Evolutionary conservation across 2,329 filamentous ascomycete genomes (phyloP), one percentile per base, ranked within the genome.

Genomic region (Atkinsonella hypoxylon): DNA sequence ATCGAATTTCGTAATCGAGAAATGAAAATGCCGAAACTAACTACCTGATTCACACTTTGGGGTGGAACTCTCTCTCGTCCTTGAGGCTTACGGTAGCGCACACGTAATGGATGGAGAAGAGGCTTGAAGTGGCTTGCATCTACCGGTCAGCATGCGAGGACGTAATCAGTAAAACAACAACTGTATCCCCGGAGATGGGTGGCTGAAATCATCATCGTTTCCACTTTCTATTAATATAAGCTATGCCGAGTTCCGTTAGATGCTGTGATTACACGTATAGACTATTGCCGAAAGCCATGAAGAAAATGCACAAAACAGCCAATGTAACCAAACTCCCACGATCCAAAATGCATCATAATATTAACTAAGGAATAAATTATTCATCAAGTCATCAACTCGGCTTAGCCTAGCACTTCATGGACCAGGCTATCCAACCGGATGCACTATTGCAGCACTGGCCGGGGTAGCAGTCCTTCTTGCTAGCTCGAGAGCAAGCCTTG

Each of bases 351-450:
- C 44, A 20, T 46, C 44, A 34, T 46, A 11, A 11, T 34, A 8
- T 11, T 32, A 18, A 31, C 10, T 8, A 31, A n/a, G 15, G 2
- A 30, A 13, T 9, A 22, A 30, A 15, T 32, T 22, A 40, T 18
- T 7, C 4, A 22, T 15, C 18, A 2, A 8, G 45, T 15, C 11
- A 20, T 22, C 18, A 20, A 42, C 7, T 15, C 39, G 13, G 22
- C 41, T 30, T 13, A 47, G 22, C 41, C 18, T 13, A 47, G 22
- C 51, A 53, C 31, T 12, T 10, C 48, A 53, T 48, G 13, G 48
- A 47, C 48, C 48, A 53, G 3, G 51, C 40, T 30, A 38, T 51
- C 51, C 48, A 51, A 8, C 30, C 48, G 7, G 42, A 8, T 2
- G 26, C 22, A 15, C 9, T 36, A 13, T 44, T 40, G 48, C 32